Evolutionary conservation across 148 eudicot genomes (phyloP), one percentile per base, ranked within the genome.

Genomic region (Chenopodium berlandieri): DNA sequence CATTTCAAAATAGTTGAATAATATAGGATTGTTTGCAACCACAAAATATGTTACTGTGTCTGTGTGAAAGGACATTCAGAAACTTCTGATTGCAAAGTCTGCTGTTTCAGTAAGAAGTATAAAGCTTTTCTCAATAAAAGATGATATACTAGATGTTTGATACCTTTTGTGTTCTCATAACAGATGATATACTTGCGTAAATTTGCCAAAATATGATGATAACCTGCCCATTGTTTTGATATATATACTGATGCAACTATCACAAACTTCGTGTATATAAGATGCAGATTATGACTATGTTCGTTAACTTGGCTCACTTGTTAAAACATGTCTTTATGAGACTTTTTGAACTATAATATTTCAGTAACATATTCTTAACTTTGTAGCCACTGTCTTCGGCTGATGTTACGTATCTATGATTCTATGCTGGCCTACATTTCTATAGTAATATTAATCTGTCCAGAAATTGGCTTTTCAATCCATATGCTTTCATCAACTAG

Each of bases 1-100:
- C 89, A 89, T 81, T 92, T 92, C 77, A 88, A 75, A 44, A 58
- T 72, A 54, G 75, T 17, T 0, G 79, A 76, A 3, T 83, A 75
- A 71, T 23, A 0, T 60, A 77, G 17, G 48, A 4, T 40, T 4
- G 14, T 40, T 44, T 30, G 63, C 64, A 52, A 19, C 37, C 23
- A 17, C 14, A 14, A 67, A 67, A 4, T 56, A 56, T 56, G 62
- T 56, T 19, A 2, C 62, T 56, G 62, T 56, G 62, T 56, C 62
- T 56, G 62, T 56, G 62, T 50, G 54, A 19, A 56, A 56, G 6
- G 1, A 56, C 62, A 14, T 22, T 22, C 9, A 60, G 65, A 60
- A 60, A 60, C 25, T 60, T 60, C 9, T 60, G 23, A 60, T 60
- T 19, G 8, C 25, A 0, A 62, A n/a, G 66, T 62, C 62, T 62